Percentiles rank a stretch among this genome's conserved stretches.
Conservation (phyloP, 257 asterid genomes). For the Solanum corneliomulleri region DNA sequence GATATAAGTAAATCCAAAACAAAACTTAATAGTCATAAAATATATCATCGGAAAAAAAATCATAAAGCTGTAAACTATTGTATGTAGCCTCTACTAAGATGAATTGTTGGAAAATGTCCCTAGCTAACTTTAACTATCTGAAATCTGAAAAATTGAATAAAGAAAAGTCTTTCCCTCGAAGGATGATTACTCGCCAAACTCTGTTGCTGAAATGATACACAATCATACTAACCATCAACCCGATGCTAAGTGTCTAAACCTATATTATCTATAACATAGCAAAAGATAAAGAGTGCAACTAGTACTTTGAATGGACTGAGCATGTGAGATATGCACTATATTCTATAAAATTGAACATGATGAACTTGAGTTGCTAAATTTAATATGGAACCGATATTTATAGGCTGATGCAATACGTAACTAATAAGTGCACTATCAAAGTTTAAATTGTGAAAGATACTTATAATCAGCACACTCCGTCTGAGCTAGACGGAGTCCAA, state of each 20-base stretch:
- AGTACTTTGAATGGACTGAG: not conserved
- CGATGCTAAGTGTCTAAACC: not conserved
- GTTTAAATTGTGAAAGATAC: not conserved
- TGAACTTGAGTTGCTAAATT: not conserved
- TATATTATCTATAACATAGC: not conserved
- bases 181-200: not conserved
- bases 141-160: too few relatives aligned
- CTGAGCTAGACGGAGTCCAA: not conserved
- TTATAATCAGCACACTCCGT: not conserved
- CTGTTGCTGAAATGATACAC: not conserved
- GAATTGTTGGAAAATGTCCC: not conserved
- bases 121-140: not conserved
- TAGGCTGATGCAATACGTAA: not conserved
- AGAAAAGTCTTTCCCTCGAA: not conserved
- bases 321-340: not conserved
- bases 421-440: too few relatives aligned
- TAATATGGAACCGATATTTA: not conserved
- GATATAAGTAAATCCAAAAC: too few relatives aligned
- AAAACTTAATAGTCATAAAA: not conserved
- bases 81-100: not conserved
- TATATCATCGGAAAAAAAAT: too few relatives aligned
- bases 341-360: too few relatives aligned
- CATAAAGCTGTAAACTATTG: not conserved
- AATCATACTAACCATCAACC: not conserved
- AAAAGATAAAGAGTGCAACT: too few relatives aligned